phyloP scores from a whole-genome alignment of 2,329 filamentous ascomycete species.

The Diaporthe humulicola region DNA sequence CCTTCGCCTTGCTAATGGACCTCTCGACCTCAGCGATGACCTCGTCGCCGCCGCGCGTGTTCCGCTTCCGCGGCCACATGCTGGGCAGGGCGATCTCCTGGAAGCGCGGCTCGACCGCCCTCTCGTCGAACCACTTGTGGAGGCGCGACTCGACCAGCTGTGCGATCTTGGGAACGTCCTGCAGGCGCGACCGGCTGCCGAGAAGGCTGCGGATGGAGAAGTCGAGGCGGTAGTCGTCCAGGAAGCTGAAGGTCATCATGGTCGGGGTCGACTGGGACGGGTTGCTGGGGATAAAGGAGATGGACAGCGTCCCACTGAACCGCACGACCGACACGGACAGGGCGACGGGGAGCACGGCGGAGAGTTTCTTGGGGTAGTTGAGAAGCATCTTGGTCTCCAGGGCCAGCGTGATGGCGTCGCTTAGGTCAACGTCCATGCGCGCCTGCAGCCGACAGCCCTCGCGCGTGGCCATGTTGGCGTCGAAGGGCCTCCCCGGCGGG shows the following conservation, averaged over 20 bases:
- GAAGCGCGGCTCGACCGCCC: conserved; percentile 87
- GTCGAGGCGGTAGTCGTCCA: conserved; percentile 88
- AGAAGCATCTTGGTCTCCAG: conserved; percentile 94
- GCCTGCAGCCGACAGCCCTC: conserved; percentile 87
- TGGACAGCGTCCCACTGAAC: conserved; percentile 93
- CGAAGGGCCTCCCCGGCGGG: conserved; percentile 63
- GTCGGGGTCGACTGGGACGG: conserved; percentile 79
- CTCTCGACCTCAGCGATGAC: conserved; percentile 59
- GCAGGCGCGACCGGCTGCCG: conserved; percentile 82
- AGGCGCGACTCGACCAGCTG: conserved; percentile 84
- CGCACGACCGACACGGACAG: conserved; percentile 91
- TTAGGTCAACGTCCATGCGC: conserved; percentile 95
- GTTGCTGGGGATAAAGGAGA: conserved; percentile 89
- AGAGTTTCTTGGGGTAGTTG: conserved; percentile 92
- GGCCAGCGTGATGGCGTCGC: conserved; percentile 94
- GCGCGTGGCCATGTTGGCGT: conserved; percentile 64
- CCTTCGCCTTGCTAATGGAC: conserved; percentile 66
- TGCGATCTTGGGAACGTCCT: conserved; percentile 91
- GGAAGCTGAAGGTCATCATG: conserved; percentile 94
- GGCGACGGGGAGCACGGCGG: conserved; percentile 91
- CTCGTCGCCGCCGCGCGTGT: conserved; percentile 80
- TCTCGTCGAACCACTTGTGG: conserved; percentile 90
- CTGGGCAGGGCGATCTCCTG: conserved; percentile 88
- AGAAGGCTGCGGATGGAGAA: conserved; percentile 85
- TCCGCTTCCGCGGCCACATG: conserved; percentile 87